These are phyloP conservation scores for Phaffomyces antillensis DNA, from an alignment of 805 yeast species.

Conservation along the genomic window DNA sequence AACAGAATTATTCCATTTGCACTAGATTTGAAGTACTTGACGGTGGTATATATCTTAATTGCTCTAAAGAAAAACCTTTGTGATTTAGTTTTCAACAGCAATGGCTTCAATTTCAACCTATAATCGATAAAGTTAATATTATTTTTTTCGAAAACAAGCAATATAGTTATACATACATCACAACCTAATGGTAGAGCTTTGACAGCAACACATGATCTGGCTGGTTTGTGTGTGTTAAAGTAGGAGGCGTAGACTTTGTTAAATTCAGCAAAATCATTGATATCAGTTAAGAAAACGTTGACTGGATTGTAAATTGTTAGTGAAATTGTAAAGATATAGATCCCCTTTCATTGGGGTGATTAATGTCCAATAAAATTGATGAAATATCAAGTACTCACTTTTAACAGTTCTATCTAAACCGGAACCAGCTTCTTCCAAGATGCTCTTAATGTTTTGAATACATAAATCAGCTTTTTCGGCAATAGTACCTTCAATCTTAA, in stretches of 20 bases:
- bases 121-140: neutral
- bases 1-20: no score
- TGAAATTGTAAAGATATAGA: neutral
- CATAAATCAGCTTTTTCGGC: constrained; percentile 74
- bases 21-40: no score
- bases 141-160: neutral
- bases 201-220: constrained; percentile 97
- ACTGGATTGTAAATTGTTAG: constrained; percentile 16
- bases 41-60: no score
- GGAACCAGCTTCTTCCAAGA: constrained; percentile 82
- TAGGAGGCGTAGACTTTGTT: constrained; percentile 77
- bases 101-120: constrained; percentile 82
- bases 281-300: constrained; percentile 86
- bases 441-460: constrained; percentile 57
- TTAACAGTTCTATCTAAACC: constrained; percentile 79
- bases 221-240: constrained; percentile 79
- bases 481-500: constrained; percentile 70
- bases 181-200: constrained; percentile 83
- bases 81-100: constrained; percentile 56
- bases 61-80: no score
- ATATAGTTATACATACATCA: constrained; percentile 32
- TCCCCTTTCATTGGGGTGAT: neutral
- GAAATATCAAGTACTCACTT: constrained; percentile 28
- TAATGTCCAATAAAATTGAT: neutral
- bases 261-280: constrained; percentile 76